Base-by-base conservation (phyloP, 306 rosid species). In the Aeschynomene evenia region DNA sequence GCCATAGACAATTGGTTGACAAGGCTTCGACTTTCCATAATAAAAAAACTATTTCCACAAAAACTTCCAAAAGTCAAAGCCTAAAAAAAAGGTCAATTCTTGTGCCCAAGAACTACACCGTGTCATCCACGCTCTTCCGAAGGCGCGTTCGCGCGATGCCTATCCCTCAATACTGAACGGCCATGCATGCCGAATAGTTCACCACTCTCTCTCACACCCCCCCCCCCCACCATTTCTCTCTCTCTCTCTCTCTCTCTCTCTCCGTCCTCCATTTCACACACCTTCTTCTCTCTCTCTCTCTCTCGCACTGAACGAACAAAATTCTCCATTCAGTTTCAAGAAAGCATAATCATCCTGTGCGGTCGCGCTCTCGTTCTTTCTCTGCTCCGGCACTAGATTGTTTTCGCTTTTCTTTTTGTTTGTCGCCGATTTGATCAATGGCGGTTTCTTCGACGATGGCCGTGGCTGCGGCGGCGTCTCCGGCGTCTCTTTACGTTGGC, bases 401-500 rank as follows among this genome's bases (percentile, higher is more conserved):
- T 37, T 9, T 37, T 37, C 2, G 43, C n/a, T n/a, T n/a, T n/a
- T n/a, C n/a, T n/a, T n/a, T 37, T 37, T 37, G 43, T 37, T 37
- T 37, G 43, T 9, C 3, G 2, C 13, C 13, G 42, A 64, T 26
- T 26, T 67, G 12, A 45, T 24, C 76, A 76, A 91, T 89, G 98
- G 96, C 85, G 75, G 85, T 73, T 71, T 8, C 88, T 73, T 77
- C 84, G 21, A 36, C 82, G 52, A 81, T 70, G 63, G 62, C 77
- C 66, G 31, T 70, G 63, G 62, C 77, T 63, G 31, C 31, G 4
- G 31, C 31, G 31, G 54, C 80, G 40, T 3, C 77, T 4, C 50
- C 79, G 33, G 84, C 84, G 18, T 84, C 96, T 7, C 84, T 92
- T 11, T 92, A 89, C 89, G 93, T 92, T 71, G 96, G 98, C 11